These are phyloP conservation scores for Clitopilus passeckerianus DNA, from an alignment of 768 basidiomycete species.

Conservation along the genomic window DNA sequence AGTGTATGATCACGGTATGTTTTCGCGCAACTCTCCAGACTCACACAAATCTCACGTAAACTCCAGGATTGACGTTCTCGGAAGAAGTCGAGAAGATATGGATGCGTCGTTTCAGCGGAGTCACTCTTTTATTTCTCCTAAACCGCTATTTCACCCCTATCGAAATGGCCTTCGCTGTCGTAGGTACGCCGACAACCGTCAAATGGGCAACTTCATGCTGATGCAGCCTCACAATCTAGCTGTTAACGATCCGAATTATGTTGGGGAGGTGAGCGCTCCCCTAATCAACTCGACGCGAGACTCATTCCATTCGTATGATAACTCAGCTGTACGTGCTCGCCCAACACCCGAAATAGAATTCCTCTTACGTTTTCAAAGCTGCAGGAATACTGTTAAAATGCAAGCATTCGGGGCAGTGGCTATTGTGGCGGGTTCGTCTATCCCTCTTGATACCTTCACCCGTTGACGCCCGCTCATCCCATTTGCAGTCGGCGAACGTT, in stretches of 20 bases:
- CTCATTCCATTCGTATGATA: too few relatives aligned
- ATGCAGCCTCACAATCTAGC: too few relatives aligned
- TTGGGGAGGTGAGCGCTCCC: too few relatives aligned
- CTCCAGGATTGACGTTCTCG: not conserved
- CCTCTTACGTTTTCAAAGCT: too few relatives aligned
- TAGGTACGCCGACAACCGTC: not conserved
- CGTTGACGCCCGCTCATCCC: not conserved
- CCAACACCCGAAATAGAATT: too few relatives aligned
- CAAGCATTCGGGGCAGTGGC: too few relatives aligned
- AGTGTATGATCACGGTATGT: not conserved
- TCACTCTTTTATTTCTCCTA: not conserved
- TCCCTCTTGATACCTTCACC: not conserved
- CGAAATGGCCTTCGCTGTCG: not conserved
- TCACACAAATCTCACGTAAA: not conserved
- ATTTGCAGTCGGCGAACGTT: not conserved
- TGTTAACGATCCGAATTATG: too few relatives aligned
- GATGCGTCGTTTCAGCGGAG: not conserved
- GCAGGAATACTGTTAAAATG: too few relatives aligned
- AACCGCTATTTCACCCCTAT: not conserved
- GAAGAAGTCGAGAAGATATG: not conserved
- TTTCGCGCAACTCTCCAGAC: not conserved
- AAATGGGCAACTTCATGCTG: too few relatives aligned
- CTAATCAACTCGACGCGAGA: too few relatives aligned
- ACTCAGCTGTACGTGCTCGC: too few relatives aligned
- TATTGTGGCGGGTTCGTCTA: not conserved